Evolutionary conservation across 2,329 filamentous ascomycete genomes (phyloP), one percentile per base, ranked within the genome.

Genomic region (Penicillium sp.): DNA sequence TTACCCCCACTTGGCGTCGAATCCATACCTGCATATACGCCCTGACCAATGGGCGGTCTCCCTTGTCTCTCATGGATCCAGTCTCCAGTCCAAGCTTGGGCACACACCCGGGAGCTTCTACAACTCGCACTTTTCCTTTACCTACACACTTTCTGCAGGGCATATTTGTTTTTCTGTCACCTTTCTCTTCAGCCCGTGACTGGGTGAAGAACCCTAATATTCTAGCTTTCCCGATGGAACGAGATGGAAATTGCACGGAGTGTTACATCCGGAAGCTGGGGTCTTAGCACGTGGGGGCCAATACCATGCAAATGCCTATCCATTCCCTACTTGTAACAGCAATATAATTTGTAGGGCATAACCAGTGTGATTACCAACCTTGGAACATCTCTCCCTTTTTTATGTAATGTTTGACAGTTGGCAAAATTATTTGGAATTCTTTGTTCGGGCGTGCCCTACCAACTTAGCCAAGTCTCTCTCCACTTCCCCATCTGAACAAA

Each of bases 21-120:
- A 25, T 15, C 33, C 33, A 35, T 13, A 17, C 13, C 3, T 33
- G 48, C 54, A 52, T 56, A 47, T 56, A 55, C 53, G 54, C 41
- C 1, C 8, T n/a, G 17, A 4, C 41, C 33, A 53, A 57, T 57
- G 5, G 12, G 6, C 3, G 5, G 1, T 6, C 17, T 19, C 27
- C 4, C 3, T 13, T 35, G 4, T 4, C 23, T 42, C 39, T 33
- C 21, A 10, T 38, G 27, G 44, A 21, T 45, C 23, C 7, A 19
- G 17, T 35, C 45, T 9, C 53, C 29, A 23, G 21, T 39, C 31
- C 21, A 31, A 39, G 38, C 47, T 44, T 55, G 39, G 35, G 17
- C 23, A 45, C 25, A 27, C 42, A 23, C 2, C 6, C 12, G 41
- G 17, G 36, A 17, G 42, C 23, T 27, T 44, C 31, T 15, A 50